Evolutionary conservation across 2,329 filamentous ascomycete genomes (phyloP).

Genomic region (Zopfia rhizophila): DNA sequence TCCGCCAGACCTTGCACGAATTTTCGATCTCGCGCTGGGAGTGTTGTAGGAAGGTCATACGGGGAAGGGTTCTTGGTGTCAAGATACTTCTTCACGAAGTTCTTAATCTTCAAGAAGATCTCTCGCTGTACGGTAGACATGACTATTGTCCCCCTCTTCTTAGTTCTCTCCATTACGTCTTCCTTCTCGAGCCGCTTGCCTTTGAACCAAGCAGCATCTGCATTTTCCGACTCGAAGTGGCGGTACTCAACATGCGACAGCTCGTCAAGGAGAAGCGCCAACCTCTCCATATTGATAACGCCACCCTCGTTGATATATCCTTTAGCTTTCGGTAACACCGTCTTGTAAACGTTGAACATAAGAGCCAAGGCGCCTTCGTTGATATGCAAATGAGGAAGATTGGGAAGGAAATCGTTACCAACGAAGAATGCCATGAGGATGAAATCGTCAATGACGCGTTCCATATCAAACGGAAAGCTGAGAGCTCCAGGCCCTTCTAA

Average conservation of each 20-base stretch:
- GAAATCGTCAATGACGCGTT: constrained; percentile 97
- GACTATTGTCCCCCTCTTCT: constrained; percentile 71
- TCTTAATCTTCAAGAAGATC: constrained; percentile 83
- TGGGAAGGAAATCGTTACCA: constrained; percentile 98
- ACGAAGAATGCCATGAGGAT: constrained; percentile 99
- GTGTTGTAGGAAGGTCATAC: constrained; percentile 76
- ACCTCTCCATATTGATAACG: constrained; percentile 84
- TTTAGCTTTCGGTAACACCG: constrained; percentile 83
- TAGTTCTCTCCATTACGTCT: constrained; percentile 71
- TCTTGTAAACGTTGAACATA: constrained; percentile 98
- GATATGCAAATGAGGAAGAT: constrained; percentile 95
- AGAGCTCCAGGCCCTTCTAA: constrained; percentile 78
- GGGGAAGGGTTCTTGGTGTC: constrained; percentile 56
- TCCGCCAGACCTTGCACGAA: constrained; percentile 90
- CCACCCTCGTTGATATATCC: constrained; percentile 98
- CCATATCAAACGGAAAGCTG: constrained; percentile 87
- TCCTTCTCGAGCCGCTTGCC: constrained; percentile 80
- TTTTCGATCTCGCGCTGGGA: constrained; percentile 87
- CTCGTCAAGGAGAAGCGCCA: constrained; percentile 82
- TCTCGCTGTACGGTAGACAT: constrained; percentile 84
- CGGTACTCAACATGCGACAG: constrained; percentile 88
- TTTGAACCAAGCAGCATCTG: constrained; percentile 91
- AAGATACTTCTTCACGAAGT: constrained; percentile 78
- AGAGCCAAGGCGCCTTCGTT: constrained; percentile 96
- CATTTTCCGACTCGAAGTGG: constrained; percentile 91